These are phyloP conservation scores for Leishmania guyanensis DNA, from an alignment of 208 protist genomes.

Conservation along the genomic window DNA sequence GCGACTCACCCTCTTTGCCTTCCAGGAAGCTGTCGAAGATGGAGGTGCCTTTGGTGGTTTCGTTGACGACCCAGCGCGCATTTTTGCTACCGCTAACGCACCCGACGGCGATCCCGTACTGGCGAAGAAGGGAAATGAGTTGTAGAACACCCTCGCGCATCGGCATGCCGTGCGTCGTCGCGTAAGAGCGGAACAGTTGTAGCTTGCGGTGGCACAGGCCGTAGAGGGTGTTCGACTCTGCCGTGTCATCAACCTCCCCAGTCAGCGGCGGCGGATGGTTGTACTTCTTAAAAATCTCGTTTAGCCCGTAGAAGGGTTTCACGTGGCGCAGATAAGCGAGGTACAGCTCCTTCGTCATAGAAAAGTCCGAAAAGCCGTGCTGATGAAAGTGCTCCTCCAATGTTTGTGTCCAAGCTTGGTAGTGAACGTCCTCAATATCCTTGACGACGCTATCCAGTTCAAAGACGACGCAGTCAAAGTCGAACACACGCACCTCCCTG, in stretches of 20 bases:
- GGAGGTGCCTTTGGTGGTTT: conserved; percentile 55
- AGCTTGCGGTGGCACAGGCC: conserved; percentile 75
- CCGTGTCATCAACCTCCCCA: conserved; percentile 50
- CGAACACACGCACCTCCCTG: conserved; percentile 72
- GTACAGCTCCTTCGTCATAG: conserved; percentile 79
- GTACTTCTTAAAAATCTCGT: conserved; percentile 70
- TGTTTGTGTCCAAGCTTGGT: conserved; percentile 83
- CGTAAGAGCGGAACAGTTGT: conserved; percentile 58
- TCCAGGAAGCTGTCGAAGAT: conserved; percentile 83
- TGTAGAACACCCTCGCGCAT: conserved; percentile 60
- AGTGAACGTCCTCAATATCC: conserved; percentile 84
- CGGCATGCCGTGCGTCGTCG: conserved; percentile 50
- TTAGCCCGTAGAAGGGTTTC: conserved; percentile 61
- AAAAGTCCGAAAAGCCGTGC: conserved; percentile 42
- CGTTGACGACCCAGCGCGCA: conserved; percentile 70
- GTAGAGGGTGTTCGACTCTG: conserved; percentile 56
- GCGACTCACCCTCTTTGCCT: conserved; percentile 61
- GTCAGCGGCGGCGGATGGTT: conserved; percentile 40
- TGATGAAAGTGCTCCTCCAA: conserved; percentile 73
- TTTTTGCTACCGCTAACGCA: conserved; percentile 87
- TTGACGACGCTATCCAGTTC: conserved; percentile 86
- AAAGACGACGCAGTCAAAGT: conserved; percentile 92
- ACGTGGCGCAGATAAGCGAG: conserved; percentile 83
- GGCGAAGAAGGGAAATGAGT: conserved; percentile 69
- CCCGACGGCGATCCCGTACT: conserved; percentile 80